Evolutionary conservation across 2,329 filamentous ascomycete species (phyloP).

Genomic region (Exophiala phaeomuriformis): DNA sequence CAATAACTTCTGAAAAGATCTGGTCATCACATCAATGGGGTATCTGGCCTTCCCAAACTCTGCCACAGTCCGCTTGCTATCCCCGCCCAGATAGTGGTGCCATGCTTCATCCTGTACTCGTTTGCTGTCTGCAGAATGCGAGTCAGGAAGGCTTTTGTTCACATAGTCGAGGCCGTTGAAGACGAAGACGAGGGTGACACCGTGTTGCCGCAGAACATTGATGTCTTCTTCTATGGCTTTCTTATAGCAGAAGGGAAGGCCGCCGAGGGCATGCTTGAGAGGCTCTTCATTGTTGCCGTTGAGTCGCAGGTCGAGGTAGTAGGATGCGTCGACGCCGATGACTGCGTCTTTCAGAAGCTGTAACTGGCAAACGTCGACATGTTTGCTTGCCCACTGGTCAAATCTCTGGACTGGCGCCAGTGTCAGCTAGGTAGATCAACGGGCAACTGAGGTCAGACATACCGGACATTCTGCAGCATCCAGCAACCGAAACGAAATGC

Average conservation of each 20-base stretch:
- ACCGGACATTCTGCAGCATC: constrained; percentile 19
- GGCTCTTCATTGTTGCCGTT: constrained; percentile 71
- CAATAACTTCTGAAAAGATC: constrained; percentile 68
- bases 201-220: constrained; percentile 59
- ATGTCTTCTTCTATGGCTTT: constrained; percentile 70
- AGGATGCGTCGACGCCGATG: constrained; percentile 80
- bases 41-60: constrained; percentile 68
- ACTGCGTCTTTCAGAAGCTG: constrained; percentile 65
- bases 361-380: constrained; percentile 52
- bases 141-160: constrained; percentile 60
- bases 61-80: constrained; percentile 63
- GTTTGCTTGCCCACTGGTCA: constrained; percentile 51
- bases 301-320: constrained; percentile 76
- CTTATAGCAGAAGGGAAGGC: constrained; percentile 71
- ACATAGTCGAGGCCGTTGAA: constrained; percentile 82
- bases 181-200: constrained; percentile 75
- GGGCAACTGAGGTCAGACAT: neutral
- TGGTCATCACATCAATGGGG: constrained; percentile 58
- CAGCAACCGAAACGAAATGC: neutral
- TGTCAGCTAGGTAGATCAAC: constrained; percentile 7
- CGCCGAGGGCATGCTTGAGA: constrained; percentile 80
- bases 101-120: constrained; percentile 72
- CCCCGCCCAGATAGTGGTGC: constrained; percentile 73
- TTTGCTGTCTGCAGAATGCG: constrained; percentile 52
- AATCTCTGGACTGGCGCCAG: constrained; percentile 41